phyloP scores from a whole-genome alignment of 1,139 yeast genomes.

The Yamadazyma kanchanaburiensis region DNA sequence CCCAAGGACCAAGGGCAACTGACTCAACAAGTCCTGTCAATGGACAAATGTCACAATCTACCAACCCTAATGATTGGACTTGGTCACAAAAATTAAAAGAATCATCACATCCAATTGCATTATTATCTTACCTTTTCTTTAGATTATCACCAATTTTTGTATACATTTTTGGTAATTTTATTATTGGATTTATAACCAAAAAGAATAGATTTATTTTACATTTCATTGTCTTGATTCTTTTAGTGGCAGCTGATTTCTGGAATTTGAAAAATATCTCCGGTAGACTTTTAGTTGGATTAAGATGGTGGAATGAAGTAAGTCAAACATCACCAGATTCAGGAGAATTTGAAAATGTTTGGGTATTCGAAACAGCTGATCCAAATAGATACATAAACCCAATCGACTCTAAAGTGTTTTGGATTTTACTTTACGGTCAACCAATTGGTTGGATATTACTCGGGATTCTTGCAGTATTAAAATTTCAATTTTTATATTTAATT shows the following conservation, averaged over 20 bases:
- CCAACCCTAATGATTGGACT: constrained; percentile 20
- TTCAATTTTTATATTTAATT: constrained; percentile 71
- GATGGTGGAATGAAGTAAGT: constrained; percentile 90
- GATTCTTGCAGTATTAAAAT: constrained; percentile 69
- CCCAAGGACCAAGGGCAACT: constrained; percentile 1
- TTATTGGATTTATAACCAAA: constrained; percentile 40
- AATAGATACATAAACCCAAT: constrained; percentile 82
- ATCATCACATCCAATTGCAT: constrained; percentile 83
- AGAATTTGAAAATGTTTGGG: constrained; percentile 71
- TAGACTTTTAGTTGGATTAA: constrained; percentile 79
- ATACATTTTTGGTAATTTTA: constrained; percentile 67
- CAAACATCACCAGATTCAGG: constrained; percentile 45
- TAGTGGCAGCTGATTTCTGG: constrained; percentile 91
- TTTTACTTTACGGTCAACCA: constrained; percentile 71
- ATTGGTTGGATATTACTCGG: constrained; percentile 72
- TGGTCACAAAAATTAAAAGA: constrained; percentile 32
- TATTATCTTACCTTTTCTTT: constrained; percentile 60
- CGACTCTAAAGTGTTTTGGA: constrained; percentile 88
- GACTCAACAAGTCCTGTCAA: constrained; percentile 1
- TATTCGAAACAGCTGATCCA: constrained; percentile 84
- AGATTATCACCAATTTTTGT: constrained; percentile 61
- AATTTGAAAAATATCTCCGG: constrained; percentile 90
- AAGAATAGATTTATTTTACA: constrained; percentile 65
- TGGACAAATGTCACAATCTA: not conserved
- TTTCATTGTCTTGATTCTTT: constrained; percentile 71